Conservation (phyloP, 768 basidiomycete genomes). For the Hygrophorus pudorinus region DNA sequence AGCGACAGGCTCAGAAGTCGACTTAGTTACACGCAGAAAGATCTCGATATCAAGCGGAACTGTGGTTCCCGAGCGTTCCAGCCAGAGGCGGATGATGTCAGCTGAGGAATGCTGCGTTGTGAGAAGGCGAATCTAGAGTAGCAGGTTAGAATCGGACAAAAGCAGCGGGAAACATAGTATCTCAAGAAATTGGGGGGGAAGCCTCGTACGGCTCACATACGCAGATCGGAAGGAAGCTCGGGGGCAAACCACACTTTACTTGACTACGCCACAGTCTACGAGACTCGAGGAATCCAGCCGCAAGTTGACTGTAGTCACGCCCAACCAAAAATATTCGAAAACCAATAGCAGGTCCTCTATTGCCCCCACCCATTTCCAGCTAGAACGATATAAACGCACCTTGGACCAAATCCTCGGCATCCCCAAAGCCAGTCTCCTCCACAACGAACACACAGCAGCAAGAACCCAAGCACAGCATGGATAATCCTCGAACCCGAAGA, state of each 20-base stretch:
- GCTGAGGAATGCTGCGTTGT: constrained; percentile 63
- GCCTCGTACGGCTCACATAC: too few relatives aligned
- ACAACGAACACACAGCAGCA: constrained; percentile 54
- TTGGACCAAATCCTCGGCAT: constrained; percentile 74
- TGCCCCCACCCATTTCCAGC: not conserved
- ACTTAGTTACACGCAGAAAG: constrained; percentile 44
- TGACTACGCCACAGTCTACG: too few relatives aligned
- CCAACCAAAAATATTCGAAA: too few relatives aligned
- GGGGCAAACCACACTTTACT: too few relatives aligned
- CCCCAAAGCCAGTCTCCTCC: constrained; percentile 54
- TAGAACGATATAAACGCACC: constrained; percentile 29
- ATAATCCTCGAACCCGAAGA: constrained; percentile 57
- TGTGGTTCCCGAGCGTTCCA: constrained; percentile 63
- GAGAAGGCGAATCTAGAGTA: constrained; percentile 54
- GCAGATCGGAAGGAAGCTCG: too few relatives aligned
- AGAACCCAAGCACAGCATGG: constrained; percentile 73
- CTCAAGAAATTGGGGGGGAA: too few relatives aligned
- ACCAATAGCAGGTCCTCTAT: not conserved
- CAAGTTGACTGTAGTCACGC: too few relatives aligned
- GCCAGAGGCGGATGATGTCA: constrained; percentile 75
- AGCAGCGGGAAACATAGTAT: too few relatives aligned
- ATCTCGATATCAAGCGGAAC: constrained; percentile 78
- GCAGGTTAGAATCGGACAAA: too few relatives aligned
- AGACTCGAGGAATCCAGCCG: too few relatives aligned
- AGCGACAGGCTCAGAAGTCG: constrained; percentile 14